phyloP scores from a whole-genome alignment of 306 rosid species.

The Carpinus fangiana region DNA sequence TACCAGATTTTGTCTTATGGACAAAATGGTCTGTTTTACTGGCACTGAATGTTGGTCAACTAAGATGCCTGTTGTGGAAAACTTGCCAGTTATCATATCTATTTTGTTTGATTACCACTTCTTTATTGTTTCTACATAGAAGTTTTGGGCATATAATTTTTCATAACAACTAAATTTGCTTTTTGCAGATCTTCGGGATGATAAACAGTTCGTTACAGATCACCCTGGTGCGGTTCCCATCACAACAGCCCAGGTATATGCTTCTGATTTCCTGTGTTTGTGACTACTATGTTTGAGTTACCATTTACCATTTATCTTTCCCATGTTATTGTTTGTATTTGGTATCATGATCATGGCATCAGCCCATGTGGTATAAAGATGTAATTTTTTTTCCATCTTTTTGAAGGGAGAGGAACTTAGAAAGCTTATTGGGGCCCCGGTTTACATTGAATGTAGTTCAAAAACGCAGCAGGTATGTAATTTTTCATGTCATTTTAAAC shows the following conservation, averaged over 20 bases:
- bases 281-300: constrained; percentile 3
- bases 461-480: constrained; percentile 86
- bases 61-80: not conserved
- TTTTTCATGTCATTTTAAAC: constrained; percentile 24
- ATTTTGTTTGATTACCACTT: not conserved
- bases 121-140: too few relatives aligned
- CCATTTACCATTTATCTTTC: not conserved
- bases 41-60: not conserved
- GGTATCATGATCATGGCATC: constrained; percentile 17
- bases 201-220: constrained; percentile 73
- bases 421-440: constrained; percentile 81
- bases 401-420: constrained; percentile 89
- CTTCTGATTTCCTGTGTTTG: constrained; percentile 17
- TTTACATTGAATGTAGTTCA: constrained; percentile 91
- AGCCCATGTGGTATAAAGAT: constrained; percentile 12
- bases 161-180: constrained; percentile 33
- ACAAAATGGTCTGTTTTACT: not conserved
- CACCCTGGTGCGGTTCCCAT: constrained; percentile 93
- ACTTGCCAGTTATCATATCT: not conserved
- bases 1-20: not conserved
- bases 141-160: not conserved
- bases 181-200: constrained; percentile 88
- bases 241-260: constrained; percentile 77
- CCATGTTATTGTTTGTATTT: constrained; percentile 4
- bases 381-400: constrained; percentile 28